Conservation (phyloP, 2,329 filamentous ascomycete genomes). For the Bretziella fagacearum region DNA sequence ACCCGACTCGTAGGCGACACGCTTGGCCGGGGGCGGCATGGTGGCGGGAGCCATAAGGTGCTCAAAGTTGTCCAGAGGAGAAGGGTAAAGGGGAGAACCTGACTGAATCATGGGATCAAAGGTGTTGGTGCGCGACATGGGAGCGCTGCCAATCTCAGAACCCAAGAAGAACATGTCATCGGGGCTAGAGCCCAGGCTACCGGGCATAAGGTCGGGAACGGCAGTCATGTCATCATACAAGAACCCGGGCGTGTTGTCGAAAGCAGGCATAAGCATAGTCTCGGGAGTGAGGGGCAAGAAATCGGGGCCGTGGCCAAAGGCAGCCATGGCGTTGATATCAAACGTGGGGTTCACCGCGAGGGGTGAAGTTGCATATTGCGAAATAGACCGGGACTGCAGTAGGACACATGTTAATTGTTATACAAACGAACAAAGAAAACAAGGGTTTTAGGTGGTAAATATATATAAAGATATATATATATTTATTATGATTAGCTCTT, state of each 20-base stretch:
- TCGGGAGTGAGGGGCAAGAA: background rate
- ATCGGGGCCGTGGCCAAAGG: background rate
- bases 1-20: background rate
- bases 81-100: background rate
- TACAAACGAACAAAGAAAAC: background rate
- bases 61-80: background rate
- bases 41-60: background rate
- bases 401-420: background rate
- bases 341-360: background rate
- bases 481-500: no score
- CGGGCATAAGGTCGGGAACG: background rate
- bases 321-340: background rate
- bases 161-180: background rate
- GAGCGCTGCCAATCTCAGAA: background rate
- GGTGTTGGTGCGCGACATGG: background rate
- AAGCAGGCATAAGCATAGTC: background rate
- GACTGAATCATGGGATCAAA: slow-evolving; percentile 2
- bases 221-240: background rate
- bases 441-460: no score
- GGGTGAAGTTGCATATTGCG: slow-evolving; percentile 5
- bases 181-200: background rate
- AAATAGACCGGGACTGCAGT: background rate
- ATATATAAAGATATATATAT: background rate
- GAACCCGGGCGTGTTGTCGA: background rate
- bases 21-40: slow-evolving; percentile 1